Evolutionary conservation across 352 stramenopile genomes (phyloP).

Genomic region (Pythium apleroticum): DNA sequence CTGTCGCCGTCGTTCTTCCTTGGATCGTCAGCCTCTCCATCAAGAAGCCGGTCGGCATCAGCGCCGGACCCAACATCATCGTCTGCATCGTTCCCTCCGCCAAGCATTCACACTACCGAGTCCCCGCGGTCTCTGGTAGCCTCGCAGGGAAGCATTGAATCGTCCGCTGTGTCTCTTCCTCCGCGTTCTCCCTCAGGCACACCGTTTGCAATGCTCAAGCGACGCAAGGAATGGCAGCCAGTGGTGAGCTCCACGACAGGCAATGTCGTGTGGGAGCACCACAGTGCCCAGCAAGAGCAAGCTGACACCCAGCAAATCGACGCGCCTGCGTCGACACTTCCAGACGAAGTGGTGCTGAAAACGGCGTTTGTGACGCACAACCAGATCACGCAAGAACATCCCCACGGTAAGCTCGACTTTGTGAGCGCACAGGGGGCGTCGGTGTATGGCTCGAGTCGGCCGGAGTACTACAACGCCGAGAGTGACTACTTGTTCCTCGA

Average conservation of each 20-base stretch:
- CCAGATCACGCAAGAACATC: constrained; percentile 19
- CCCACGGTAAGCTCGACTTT: constrained; percentile 29
- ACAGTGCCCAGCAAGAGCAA: neutral
- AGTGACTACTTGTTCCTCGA: constrained; percentile 28
- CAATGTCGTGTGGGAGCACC: constrained; percentile 38
- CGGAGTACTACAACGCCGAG: constrained; percentile 17
- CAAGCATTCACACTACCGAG: constrained; percentile 1
- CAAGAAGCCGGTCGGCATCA: constrained; percentile 4
- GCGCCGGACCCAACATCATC: neutral
- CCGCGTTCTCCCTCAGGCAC: constrained; percentile 19
- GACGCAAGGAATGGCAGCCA: constrained; percentile 46
- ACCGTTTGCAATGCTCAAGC: constrained; percentile 23
- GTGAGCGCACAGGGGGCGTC: constrained; percentile 29
- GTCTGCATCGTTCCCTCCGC: neutral
- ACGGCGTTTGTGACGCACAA: constrained; percentile 48
- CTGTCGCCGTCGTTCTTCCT: constrained; percentile 21
- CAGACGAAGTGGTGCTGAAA: constrained; percentile 30
- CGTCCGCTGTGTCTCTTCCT: neutral
- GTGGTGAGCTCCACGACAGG: constrained; percentile 25
- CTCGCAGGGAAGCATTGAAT: constrained; percentile 5
- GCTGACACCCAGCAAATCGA: neutral
- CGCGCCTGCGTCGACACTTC: neutral
- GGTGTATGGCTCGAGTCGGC: constrained; percentile 33
- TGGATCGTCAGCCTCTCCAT: constrained; percentile 5
- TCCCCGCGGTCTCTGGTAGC: constrained; percentile 3